Evolutionary conservation across 2,329 filamentous ascomycete genomes (phyloP), one percentile per base, ranked within the genome.

Genomic region (Apiospora aurea): DNA sequence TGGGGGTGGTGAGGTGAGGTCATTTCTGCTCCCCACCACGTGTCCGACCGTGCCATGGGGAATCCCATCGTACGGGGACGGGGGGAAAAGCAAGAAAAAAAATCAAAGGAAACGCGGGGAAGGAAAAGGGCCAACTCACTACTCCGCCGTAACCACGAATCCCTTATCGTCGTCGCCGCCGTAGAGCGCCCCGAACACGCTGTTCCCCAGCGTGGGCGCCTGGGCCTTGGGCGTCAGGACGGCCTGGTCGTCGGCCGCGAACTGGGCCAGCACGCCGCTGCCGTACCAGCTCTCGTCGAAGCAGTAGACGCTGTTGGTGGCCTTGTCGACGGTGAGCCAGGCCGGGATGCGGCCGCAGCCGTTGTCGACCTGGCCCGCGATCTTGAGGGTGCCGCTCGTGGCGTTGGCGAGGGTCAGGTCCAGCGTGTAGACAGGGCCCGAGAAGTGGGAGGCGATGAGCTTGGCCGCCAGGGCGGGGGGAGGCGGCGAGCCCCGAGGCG

Each of bases 141-240:
- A 87, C 75, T 85, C 80, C 2, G 84, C 81, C 4, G 82, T 80
- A 1, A 83, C 84, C 70, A 86, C 79, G 76, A 84, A 86, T 5
- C 81, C 75, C 67, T 79, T 79, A 16, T 83, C 83, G 70, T 83
- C 77, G 5, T 74, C 57, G 4, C 81, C 81, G 4, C 82, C 84
- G 49, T 82, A 87, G 6, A 85, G 75, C 0, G 78, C 77, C 51
- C 83, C 83, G 72, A 85, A 82, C 5, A 86, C 81, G 70, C 82
- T 81, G 6, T 82, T 82, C 11, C 82, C 82, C 14, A 75, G 73
- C 2, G 81, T 79, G 47, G 77, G 72, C n/a, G 80, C 77, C 44
- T 80, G 78, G 4, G 78, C 80, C 0, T 77, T 77, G 44, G 80
- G 76, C 41, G 77, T 79, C 44, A 83, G 71, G 16, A 76, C 75